Evolutionary conservation across 305 asterid genomes (phyloP), one percentile per base, ranked within the genome.

Genomic region (Striga hermonthica): DNA sequence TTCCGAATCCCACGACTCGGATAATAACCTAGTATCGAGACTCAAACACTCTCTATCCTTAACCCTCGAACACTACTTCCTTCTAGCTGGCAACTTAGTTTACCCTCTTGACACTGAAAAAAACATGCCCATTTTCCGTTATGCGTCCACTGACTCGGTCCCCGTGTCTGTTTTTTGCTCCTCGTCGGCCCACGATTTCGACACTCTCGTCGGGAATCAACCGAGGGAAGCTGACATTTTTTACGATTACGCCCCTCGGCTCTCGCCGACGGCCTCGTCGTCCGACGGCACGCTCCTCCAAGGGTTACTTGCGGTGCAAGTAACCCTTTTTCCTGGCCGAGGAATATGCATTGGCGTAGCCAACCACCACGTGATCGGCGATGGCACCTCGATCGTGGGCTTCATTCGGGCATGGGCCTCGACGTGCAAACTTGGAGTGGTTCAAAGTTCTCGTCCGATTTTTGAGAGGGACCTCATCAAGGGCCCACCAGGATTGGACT

Each of bases 281-380:
- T 10, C 45, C 0, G 76, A 61, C 3, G 54, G 10, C 31, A 49
- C 47, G 39, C 6, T 9, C 9, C 66, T 68, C 31, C 31, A 22
- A 15, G 77, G 75, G 0, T 54, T 75, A 10, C 7, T 82, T 6
- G 76, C 80, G 31, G 31, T 77, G 34, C 65, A 79, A 36, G 79
- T 71, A 14, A 79, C 79, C 1, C n/a, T 79, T 0, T 82, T 79
- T 22, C 77, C 77, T 7, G 71, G 50, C 4, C 38, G 28, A 0
- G 83, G 83, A 14, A 28, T 81, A 1, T 78, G 80, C 49, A 22
- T 79, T 4, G 80, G 80, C 5, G 52, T 74, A 16, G 50, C 79
- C 15, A 71, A 74, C 50, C 80, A 57, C 7, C 83, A 79, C 40
- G 34, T 40, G 4, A 62, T 70, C 38, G 81, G 77, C 7, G 80